phyloP scores from a whole-genome alignment of 208 protist genomes.

The Leptomonas seymouri region DNA sequence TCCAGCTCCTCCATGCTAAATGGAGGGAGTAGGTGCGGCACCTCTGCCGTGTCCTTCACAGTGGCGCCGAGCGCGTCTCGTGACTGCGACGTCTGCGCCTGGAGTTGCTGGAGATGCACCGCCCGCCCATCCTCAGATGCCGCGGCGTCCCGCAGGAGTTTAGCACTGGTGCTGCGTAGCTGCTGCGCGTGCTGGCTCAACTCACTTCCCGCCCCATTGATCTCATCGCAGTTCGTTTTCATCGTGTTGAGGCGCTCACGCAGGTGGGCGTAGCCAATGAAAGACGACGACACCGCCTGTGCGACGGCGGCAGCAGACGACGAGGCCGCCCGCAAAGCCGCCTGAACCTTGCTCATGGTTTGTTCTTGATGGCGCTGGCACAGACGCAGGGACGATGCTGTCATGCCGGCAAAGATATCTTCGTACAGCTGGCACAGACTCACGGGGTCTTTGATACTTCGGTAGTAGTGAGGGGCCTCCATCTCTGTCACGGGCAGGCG shows the following conservation, averaged over 20 bases:
- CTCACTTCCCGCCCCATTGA: slow-evolving; percentile 56
- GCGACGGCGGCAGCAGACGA: not conserved
- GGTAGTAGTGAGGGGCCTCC: slow-evolving; percentile 76
- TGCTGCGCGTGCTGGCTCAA: slow-evolving; percentile 37
- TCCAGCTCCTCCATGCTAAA: slow-evolving; percentile 28
- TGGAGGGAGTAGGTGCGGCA: not conserved
- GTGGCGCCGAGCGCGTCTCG: not conserved
- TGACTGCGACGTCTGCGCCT: not conserved
- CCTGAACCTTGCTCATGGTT: not conserved
- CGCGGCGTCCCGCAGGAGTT: slow-evolving; percentile 54
- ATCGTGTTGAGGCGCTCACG: slow-evolving; percentile 54
- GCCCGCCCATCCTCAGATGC: slow-evolving; percentile 35
- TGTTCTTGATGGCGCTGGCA: not conserved
- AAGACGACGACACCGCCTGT: slow-evolving; percentile 4
- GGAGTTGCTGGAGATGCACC: not conserved
- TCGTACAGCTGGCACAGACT: slow-evolving; percentile 62
- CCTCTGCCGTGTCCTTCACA: not conserved
- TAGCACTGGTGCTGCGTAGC: slow-evolving; percentile 43
- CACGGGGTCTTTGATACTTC: slow-evolving; percentile 51
- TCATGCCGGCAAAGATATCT: slow-evolving; percentile 42
- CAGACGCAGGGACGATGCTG: slow-evolving; percentile 8
- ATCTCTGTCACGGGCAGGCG: slow-evolving; percentile 71
- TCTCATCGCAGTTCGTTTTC: slow-evolving; percentile 54
- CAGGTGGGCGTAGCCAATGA: slow-evolving; percentile 45
- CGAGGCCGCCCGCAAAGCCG: not conserved